Base-by-base conservation (phyloP, 78 protist species). In the Chrysochromulina parva region DNA sequence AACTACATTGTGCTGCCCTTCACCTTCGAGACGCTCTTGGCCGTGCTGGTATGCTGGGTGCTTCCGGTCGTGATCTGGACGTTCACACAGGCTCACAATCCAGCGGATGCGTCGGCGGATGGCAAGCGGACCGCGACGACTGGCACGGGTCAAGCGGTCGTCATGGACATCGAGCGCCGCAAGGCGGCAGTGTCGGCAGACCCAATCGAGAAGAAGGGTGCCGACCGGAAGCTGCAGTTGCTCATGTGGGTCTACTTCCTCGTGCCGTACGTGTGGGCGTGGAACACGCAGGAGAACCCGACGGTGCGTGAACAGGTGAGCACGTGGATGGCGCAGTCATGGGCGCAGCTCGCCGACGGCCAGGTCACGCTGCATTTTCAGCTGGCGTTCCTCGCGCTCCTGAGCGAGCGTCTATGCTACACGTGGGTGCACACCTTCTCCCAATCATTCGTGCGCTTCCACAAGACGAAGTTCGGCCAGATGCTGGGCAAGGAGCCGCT, bases 391-490 rank as follows among this genome's bases (percentile, higher is more conserved):
- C 13, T 16, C 17, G 13, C 14, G 52, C 80, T 71, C 80, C 28
- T 71, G 14, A 71, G 20, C 28, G 80, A 71, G 80, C 80, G 80
- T 16, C 53, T 38, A 2, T 38, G 53, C 53, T 71, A 71, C 52
- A 71, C 80, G 13, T 71, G 80, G 80, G 80, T 71, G 16, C 80
- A 71, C 80, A 38, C 52, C 53, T 71, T 71, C 52, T 71, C 80
- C 4, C 52, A 10, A 2, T 71, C 80, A 9, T 71, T 71, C 52
- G 14, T 28, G 47, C 4, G 14, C 5, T 71, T 71, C 80, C 3
- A 2, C n/a, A 9, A 71, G 19, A 28, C 53, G n/a, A 13, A 38
- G n/a, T 4, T 71, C 53, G 80, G 80, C 38, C 47, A 38, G 53
- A 7, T 7, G 80, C 6, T 71, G 53, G 80, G 80, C 52, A 38